These are phyloP conservation scores for Plenodomus tracheiphilus DNA, from an alignment of 2,329 filamentous ascomycete species.

Conservation along the genomic window DNA sequence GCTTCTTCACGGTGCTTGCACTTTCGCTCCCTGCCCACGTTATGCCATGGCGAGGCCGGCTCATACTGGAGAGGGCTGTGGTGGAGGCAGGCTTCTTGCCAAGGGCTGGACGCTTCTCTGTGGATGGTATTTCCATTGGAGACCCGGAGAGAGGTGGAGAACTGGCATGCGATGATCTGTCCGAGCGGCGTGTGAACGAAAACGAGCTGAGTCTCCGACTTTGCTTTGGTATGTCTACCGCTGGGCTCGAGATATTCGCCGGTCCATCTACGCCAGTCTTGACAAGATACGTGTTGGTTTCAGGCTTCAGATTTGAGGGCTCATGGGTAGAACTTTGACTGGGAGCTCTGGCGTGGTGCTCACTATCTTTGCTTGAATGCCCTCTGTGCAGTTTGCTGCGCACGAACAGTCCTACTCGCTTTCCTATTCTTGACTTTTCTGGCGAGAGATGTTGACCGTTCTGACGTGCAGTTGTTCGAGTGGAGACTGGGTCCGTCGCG, in stretches of 20 bases:
- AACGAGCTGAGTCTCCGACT: slow-evolving; percentile 42
- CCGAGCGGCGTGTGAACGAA: slow-evolving; percentile 44
- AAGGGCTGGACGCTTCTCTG: slow-evolving; percentile 12
- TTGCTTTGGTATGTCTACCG: slow-evolving; percentile 28
- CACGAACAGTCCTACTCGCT: slow-evolving; percentile 39
- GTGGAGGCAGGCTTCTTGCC: slow-evolving; percentile 33
- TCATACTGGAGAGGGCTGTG: slow-evolving; percentile 35
- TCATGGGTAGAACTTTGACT: slow-evolving; percentile 1
- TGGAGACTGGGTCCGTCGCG: slow-evolving; percentile 1
- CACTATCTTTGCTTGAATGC: slow-evolving; percentile 8
- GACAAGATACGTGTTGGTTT: slow-evolving; percentile 25
- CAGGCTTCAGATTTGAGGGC: slow-evolving; percentile 7
- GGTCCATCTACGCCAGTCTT: slow-evolving; percentile 36
- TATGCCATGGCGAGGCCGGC: slow-evolving; percentile 28
- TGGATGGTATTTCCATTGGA: slow-evolving; percentile 36
- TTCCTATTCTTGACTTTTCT: slow-evolving; percentile 34
- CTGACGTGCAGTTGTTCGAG: background rate
- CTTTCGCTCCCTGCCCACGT: slow-evolving; percentile 33
- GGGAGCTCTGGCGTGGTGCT: slow-evolving; percentile 3
- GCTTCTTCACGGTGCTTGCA: slow-evolving; percentile 22
- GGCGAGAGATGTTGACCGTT: slow-evolving; percentile 13
- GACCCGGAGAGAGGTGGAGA: slow-evolving; percentile 44
- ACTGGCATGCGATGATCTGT: slow-evolving; percentile 41
- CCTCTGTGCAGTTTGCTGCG: slow-evolving; percentile 28
- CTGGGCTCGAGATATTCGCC: slow-evolving; percentile 24